Conservation (phyloP, 225 moss, liverwort and hornwort genomes). For the Pleurozium schreberi region DNA sequence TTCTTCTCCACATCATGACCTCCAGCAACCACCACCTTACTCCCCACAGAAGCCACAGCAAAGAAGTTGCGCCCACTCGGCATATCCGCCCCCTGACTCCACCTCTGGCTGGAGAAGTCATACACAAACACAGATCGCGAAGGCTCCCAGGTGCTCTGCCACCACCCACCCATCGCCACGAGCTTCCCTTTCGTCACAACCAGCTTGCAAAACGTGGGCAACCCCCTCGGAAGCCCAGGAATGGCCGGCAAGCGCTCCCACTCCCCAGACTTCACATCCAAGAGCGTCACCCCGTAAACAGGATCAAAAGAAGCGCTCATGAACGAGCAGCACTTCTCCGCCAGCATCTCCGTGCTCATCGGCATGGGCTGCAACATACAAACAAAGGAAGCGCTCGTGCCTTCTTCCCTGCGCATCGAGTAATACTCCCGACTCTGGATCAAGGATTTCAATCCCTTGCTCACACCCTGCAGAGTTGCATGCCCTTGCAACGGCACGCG, state of each 20-base stretch:
- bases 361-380: constrained; percentile 64
- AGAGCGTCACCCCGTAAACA: constrained; percentile 49
- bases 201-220: constrained; percentile 66
- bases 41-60: constrained; percentile 45
- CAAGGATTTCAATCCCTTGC: constrained; percentile 26
- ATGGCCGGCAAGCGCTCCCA: constrained; percentile 69
- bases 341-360: constrained; percentile 14
- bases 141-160: constrained; percentile 66
- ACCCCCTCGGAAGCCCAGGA: constrained; percentile 44
- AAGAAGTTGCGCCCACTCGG: constrained; percentile 53
- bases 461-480: constrained; percentile 41
- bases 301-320: constrained; percentile 26
- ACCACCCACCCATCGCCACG: constrained; percentile 73
- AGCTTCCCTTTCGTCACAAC: constrained; percentile 45
- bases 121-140: constrained; percentile 57
- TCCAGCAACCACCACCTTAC: constrained; percentile 48
- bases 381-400: constrained; percentile 38
- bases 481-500: constrained; percentile 55
- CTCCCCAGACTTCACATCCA: constrained; percentile 20
- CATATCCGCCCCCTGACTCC: constrained; percentile 69
- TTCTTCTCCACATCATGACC: constrained; percentile 86
- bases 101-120: constrained; percentile 47
- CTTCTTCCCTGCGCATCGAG: constrained; percentile 41
- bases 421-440: constrained; percentile 40
- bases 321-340: constrained; percentile 18